phyloP scores from a whole-genome alignment of 1,284 basidiomycete genomes.

The Trichosporon sp. region DNA sequence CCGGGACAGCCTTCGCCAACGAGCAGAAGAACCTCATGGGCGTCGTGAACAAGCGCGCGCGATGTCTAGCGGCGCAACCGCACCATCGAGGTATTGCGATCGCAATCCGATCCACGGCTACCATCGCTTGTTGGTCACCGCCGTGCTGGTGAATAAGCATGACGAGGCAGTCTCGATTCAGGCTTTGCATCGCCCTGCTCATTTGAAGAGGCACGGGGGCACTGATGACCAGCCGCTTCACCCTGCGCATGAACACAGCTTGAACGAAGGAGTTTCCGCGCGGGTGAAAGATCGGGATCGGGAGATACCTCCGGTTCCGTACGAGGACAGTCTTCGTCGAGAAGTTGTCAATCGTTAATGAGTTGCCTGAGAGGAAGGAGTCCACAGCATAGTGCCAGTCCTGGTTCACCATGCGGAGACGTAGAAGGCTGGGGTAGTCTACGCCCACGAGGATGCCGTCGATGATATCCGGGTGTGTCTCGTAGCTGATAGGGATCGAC shows the following conservation, averaged over 20 bases:
- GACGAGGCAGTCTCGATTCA: background rate
- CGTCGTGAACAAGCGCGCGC: background rate
- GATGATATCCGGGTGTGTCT: background rate
- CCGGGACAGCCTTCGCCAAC: background rate
- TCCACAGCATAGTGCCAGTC: background rate
- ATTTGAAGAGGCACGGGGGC: background rate
- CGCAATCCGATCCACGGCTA: background rate
- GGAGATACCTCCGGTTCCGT: background rate
- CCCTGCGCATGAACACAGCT: background rate
- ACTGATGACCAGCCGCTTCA: background rate
- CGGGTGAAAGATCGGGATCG: background rate
- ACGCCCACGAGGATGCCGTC: background rate
- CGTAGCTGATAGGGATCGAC: background rate
- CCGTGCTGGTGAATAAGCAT: background rate
- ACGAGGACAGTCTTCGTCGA: background rate
- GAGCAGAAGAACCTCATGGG: background rate
- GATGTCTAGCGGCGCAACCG: background rate
- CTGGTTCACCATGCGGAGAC: background rate
- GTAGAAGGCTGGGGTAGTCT: background rate
- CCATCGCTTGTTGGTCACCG: background rate
- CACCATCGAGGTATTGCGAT: background rate
- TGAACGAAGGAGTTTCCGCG: background rate
- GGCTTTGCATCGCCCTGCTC: background rate
- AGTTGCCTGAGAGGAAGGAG: background rate
- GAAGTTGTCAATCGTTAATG: background rate